phyloP scores from a whole-genome alignment of 1,139 yeast genomes.

The Diutina ranongensis region DNA sequence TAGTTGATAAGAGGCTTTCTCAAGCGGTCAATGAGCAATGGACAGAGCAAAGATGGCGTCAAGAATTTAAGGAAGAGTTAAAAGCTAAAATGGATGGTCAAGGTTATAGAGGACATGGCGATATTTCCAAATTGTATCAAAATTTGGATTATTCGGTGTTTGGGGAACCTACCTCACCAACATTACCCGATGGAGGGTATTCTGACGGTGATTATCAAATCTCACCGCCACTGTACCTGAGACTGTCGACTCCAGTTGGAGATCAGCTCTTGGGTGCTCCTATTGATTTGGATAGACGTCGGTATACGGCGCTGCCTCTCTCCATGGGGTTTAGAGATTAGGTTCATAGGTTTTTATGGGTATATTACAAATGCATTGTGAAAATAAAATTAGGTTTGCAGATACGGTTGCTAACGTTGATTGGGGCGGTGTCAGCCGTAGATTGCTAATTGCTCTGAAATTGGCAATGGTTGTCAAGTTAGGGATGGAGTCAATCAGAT shows the following conservation, averaged over 20 bases:
- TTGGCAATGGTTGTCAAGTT: too few species aligned
- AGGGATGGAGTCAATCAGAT: too few species aligned
- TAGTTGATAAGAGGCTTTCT: constrained; percentile 13
- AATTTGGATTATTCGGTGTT: constrained; percentile 5
- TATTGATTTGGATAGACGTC: not conserved
- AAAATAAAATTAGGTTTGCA: too few species aligned
- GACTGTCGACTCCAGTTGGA: not conserved
- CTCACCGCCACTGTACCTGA: not conserved
- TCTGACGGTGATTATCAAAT: not conserved
- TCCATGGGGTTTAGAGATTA: not conserved
- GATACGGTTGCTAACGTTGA: too few species aligned
- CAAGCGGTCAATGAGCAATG: not conserved
- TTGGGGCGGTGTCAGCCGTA: too few species aligned
- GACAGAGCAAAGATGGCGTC: not conserved
- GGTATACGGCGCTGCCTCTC: constrained; percentile 1
- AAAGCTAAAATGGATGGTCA: not conserved
- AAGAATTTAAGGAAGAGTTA: not conserved
- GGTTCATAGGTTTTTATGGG: not conserved
- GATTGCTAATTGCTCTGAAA: too few species aligned
- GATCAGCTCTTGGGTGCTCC: not conserved
- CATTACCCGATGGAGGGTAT: not conserved
- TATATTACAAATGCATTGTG: not conserved
- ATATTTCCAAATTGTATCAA: not conserved
- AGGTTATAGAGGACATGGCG: not conserved
- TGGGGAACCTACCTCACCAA: not conserved